Conservation (phyloP, 441 rosid species). For the Euphorbia corollata region DNA sequence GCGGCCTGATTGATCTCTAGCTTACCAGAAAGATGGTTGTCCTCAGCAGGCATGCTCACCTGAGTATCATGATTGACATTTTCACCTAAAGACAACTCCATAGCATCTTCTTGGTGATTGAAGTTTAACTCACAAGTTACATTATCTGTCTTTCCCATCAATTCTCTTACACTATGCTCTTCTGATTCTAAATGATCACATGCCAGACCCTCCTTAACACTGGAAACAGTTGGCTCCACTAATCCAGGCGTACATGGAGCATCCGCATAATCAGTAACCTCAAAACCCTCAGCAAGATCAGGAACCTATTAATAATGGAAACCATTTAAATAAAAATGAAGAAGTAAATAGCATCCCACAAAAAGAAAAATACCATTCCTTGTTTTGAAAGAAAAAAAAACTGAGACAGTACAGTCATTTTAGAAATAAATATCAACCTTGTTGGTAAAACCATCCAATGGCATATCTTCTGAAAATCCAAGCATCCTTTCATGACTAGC, state of each 20-base stretch:
- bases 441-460: slow-evolving; percentile 39
- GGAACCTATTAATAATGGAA: slow-evolving; percentile 42
- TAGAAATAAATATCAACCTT: slow-evolving; percentile 42
- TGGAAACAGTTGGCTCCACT: slow-evolving; percentile 54
- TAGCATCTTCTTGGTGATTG: slow-evolving; percentile 24
- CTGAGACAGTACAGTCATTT: not conserved
- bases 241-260: slow-evolving; percentile 90
- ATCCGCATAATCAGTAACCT: slow-evolving; percentile 58
- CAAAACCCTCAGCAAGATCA: slow-evolving; percentile 38
- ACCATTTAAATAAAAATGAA: slow-evolving; percentile 16
- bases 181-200: slow-evolving; percentile 62
- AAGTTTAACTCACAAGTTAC: slow-evolving; percentile 28
- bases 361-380: slow-evolving; percentile 6
- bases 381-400: slow-evolving; percentile 10
- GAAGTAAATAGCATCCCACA: not conserved
- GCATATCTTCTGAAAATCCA: slow-evolving; percentile 35
- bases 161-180: slow-evolving; percentile 34
- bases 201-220: slow-evolving; percentile 55
- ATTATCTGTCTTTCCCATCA: slow-evolving; percentile 28
- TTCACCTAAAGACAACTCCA: slow-evolving; percentile 29
- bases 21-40: slow-evolving; percentile 27
- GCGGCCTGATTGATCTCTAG: slow-evolving; percentile 27
- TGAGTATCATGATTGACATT: slow-evolving; percentile 24
- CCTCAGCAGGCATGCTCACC: slow-evolving; percentile 29
- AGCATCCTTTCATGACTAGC: slow-evolving; percentile 27